Percentiles rank a stretch among this genome's conserved stretches.
These are phyloP conservation scores for Furcasterigmium sp. DNA, from an alignment of 2,329 filamentous ascomycete species.

Conservation along the genomic window DNA sequence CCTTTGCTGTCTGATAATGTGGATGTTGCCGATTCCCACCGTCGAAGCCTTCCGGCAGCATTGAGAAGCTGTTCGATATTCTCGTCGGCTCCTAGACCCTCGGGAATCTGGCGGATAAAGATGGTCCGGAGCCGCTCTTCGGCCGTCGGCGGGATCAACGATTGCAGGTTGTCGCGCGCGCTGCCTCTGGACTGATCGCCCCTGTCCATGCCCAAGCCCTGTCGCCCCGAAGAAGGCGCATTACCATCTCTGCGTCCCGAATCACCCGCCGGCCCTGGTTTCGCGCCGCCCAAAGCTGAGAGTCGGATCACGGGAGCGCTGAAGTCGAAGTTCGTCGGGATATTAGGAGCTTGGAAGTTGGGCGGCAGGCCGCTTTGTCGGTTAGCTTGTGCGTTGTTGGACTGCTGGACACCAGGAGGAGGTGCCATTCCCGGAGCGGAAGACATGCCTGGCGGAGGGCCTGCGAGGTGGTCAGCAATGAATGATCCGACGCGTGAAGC, in stretches of 20 bases:
- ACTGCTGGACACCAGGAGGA: constrained; percentile 72
- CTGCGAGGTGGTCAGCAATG: constrained; percentile 33
- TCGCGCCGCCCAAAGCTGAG: constrained; percentile 68
- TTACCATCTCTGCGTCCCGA: constrained; percentile 41
- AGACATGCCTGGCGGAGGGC: constrained; percentile 74
- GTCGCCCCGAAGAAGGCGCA: constrained; percentile 31
- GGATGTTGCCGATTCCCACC: constrained; percentile 74
- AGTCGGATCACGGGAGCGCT: constrained; percentile 93
- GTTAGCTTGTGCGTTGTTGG: constrained; percentile 68
- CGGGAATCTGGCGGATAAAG: constrained; percentile 81
- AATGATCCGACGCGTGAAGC: constrained; percentile 1
- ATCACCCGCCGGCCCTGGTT: constrained; percentile 39
- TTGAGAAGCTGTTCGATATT: constrained; percentile 73
- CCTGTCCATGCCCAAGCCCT: constrained; percentile 56
- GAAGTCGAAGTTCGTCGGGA: constrained; percentile 97
- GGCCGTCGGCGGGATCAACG: constrained; percentile 73
- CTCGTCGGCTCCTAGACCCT: constrained; percentile 70
- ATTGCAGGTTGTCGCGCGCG: constrained; percentile 63
- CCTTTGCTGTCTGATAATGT: constrained; percentile 65
- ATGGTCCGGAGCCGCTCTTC: constrained; percentile 92
- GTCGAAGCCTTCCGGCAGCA: constrained; percentile 71
- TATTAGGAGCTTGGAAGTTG: constrained; percentile 82
- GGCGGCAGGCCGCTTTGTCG: constrained; percentile 75
- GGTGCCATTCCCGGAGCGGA: constrained; percentile 75
- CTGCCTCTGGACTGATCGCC: constrained; percentile 64